Conservation (phyloP, 2,329 filamentous ascomycete species). For the Fusarium sp. region DNA sequence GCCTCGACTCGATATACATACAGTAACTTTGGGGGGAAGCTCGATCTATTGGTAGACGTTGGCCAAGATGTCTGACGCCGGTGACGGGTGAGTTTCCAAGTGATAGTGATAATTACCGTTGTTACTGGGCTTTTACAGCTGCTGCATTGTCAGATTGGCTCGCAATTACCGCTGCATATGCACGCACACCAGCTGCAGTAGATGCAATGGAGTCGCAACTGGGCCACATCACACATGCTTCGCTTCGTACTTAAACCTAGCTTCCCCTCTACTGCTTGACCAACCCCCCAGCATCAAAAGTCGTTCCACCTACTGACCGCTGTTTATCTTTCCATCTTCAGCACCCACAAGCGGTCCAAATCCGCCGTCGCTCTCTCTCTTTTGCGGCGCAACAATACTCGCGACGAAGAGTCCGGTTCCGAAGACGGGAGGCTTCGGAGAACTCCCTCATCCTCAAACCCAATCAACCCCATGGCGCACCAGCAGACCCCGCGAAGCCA, state of each 20-base stretch:
- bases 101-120: neutral
- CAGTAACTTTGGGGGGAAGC: neutral
- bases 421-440: constrained; percentile 58
- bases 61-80: constrained; percentile 40
- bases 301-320: constrained; percentile 45
- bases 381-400: constrained; percentile 61
- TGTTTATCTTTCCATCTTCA: constrained; percentile 38
- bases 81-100: constrained; percentile 36
- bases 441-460: constrained; percentile 44
- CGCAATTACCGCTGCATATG: constrained; percentile 18
- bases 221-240: constrained; percentile 34
- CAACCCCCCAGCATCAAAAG: constrained; percentile 31
- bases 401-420: constrained; percentile 62
- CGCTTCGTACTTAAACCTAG: constrained; percentile 29
- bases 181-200: constrained; percentile 17
- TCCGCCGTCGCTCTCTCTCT: constrained; percentile 62
- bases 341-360: constrained; percentile 63
- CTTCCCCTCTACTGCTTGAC: constrained; percentile 22
- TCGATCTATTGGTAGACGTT: constrained; percentile 14
- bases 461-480: constrained; percentile 49
- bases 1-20: constrained; percentile 6
- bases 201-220: constrained; percentile 14
- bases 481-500: constrained; percentile 53
- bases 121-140: neutral
- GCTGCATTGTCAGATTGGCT: constrained; percentile 12